A percentile compares a stretch with the other conserved stretches of the same genome.
phyloP scores from a whole-genome alignment of 108 stramenopile species.

The Nannochloropsis oceanica region DNA sequence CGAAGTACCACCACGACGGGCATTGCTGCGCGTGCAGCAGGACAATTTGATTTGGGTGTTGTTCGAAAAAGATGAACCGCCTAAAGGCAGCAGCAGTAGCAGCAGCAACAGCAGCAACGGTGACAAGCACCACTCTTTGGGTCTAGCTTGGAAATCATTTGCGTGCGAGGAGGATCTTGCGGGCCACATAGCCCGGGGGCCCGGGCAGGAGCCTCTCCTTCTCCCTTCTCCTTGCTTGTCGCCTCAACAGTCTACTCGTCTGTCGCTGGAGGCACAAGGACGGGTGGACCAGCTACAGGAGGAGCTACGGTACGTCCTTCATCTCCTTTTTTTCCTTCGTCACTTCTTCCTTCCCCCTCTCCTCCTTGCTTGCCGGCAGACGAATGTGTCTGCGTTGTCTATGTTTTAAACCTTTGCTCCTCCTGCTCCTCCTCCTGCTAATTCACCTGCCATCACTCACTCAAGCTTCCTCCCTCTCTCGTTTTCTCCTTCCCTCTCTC shows the following conservation, averaged over 20 bases:
- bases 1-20: constrained; percentile 1
- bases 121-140: neutral
- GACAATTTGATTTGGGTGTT: constrained; percentile 21
- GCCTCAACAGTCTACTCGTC: neutral
- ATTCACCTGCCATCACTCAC: neutral
- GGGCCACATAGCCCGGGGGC: neutral
- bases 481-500: neutral
- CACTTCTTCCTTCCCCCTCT: neutral
- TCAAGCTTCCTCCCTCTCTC: neutral
- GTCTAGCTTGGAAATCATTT: neutral
- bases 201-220: neutral
- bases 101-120: constrained; percentile 4
- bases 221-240: neutral
- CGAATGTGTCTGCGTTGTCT: constrained; percentile 6
- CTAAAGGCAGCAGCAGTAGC: neutral
- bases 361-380: neutral
- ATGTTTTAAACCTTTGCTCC: neutral
- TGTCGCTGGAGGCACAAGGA: neutral
- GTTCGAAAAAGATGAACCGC: constrained; percentile 15
- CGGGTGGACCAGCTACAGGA: neutral
- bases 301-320: neutral
- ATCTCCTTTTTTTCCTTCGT: neutral
- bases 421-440: neutral
- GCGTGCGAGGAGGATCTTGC: neutral
- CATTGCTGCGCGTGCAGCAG: constrained; percentile 19